These are phyloP conservation scores for Sporobolomyces pararoseus DNA, from an alignment of 768 basidiomycete genomes.

Conservation along the genomic window DNA sequence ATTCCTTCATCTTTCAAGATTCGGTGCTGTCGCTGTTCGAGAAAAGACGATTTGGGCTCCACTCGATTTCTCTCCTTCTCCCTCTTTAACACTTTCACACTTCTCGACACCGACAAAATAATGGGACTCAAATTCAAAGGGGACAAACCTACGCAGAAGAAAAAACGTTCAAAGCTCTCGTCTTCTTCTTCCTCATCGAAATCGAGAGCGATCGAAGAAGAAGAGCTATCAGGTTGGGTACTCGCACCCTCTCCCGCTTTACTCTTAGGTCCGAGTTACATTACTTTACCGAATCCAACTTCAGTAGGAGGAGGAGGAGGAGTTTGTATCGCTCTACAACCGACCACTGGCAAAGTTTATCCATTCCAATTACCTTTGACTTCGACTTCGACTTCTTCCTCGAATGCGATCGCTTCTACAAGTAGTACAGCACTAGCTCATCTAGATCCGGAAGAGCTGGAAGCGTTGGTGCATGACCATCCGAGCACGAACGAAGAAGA, in stretches of 20 bases:
- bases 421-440: background rate
- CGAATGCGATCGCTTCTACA: background rate
- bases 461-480: constrained; percentile 32
- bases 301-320: constrained; percentile 4
- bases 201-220: constrained; percentile 1
- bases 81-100: background rate
- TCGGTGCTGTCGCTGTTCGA: no score
- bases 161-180: constrained; percentile 60
- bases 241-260: constrained; percentile 22
- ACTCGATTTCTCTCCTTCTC: background rate
- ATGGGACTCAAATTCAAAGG: constrained; percentile 74
- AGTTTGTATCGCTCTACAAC: constrained; percentile 30
- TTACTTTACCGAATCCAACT: constrained; percentile 15
- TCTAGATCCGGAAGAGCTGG: constrained; percentile 37
- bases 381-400: background rate
- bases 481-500: background rate
- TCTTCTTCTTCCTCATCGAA: background rate
- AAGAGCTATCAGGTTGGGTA: constrained; percentile 33
- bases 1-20: background rate
- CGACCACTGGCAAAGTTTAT: constrained; percentile 36
- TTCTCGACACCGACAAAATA: background rate
- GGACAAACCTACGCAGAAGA: constrained; percentile 77
- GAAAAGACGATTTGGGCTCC: no score
- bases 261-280: constrained; percentile 36
- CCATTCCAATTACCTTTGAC: constrained; percentile 16